Conservation (phyloP, 1,284 basidiomycete genomes). For the Hemileia vastatrix region DNA sequence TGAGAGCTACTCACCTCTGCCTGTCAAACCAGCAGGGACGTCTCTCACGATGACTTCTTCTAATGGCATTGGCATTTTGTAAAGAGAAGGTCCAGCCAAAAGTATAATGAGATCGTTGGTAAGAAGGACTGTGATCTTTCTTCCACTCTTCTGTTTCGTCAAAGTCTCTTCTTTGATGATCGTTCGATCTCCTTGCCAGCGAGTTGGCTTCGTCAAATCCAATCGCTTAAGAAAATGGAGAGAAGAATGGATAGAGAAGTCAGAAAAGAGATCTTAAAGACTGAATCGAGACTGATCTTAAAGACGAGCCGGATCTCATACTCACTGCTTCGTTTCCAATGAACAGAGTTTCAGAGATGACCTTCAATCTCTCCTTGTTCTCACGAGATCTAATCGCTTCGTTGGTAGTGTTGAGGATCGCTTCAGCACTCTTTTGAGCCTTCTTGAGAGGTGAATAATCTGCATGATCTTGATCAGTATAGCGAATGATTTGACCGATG, state of each 20-base stretch:
- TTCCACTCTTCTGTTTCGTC: conserved; percentile 70
- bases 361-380: conserved; percentile 59
- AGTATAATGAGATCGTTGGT: conserved; percentile 43
- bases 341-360: conserved; percentile 68
- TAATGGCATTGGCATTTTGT: conserved; percentile 12
- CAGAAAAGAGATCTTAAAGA: conserved; percentile 6
- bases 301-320: neutral
- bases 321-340: conserved; percentile 46
- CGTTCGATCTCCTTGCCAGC: conserved; percentile 62
- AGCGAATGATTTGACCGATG: conserved; percentile 71
- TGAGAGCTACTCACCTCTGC: too few species aligned
- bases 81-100: conserved; percentile 5
- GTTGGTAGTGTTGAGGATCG: conserved; percentile 69
- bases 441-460: conserved; percentile 53
- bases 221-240: conserved; percentile 56
- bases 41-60: conserved; percentile 20
- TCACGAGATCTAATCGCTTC: conserved; percentile 81
- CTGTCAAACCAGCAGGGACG: too few species aligned
- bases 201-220: conserved; percentile 79
- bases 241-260: too few species aligned
- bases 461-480: conserved; percentile 57
- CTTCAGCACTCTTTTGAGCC: conserved; percentile 60
- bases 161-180: conserved; percentile 70
- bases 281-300: neutral
- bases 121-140: conserved; percentile 55